A percentile compares a stretch with the other conserved stretches of the same genome.
phyloP scores from a whole-genome alignment of 306 rosid genomes.

The Dicorynia guianensis region DNA sequence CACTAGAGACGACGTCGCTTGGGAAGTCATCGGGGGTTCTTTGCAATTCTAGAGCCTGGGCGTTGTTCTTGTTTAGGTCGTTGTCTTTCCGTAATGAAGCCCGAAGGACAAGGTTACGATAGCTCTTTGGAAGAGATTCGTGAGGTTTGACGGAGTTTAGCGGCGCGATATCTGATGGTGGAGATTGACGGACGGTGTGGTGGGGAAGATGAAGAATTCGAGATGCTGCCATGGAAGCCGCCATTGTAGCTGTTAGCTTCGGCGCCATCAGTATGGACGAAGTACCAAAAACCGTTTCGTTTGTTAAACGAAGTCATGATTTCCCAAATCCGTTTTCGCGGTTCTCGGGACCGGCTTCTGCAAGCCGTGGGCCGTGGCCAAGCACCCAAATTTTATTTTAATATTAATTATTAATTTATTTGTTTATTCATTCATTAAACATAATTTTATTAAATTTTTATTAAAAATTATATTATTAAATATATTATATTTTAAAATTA shows the following conservation, averaged over 20 bases:
- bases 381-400: no score
- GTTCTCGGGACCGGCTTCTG: not conserved
- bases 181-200: conserved; percentile 36
- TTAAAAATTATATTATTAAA: no score
- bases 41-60: conserved; percentile 51
- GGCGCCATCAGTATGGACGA: conserved; percentile 18
- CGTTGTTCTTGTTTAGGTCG: conserved; percentile 14
- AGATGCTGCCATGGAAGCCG: conserved; percentile 42
- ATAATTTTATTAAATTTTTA: no score
- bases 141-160: not conserved
- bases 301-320: no score
- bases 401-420: no score
- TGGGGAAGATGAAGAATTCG: conserved; percentile 38
- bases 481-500: no score
- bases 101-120: conserved; percentile 42
- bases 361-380: no score
- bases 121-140: conserved; percentile 41
- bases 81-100: conserved; percentile 44
- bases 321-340: not conserved
- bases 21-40: conserved; percentile 33
- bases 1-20: conserved; percentile 56
- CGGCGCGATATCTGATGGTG: conserved; percentile 27
- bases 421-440: no score
- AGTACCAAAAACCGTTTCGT: not conserved
- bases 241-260: conserved; percentile 33